Conservation (phyloP, 2,329 filamentous ascomycete genomes). For the Colletotrichum sp. region DNA sequence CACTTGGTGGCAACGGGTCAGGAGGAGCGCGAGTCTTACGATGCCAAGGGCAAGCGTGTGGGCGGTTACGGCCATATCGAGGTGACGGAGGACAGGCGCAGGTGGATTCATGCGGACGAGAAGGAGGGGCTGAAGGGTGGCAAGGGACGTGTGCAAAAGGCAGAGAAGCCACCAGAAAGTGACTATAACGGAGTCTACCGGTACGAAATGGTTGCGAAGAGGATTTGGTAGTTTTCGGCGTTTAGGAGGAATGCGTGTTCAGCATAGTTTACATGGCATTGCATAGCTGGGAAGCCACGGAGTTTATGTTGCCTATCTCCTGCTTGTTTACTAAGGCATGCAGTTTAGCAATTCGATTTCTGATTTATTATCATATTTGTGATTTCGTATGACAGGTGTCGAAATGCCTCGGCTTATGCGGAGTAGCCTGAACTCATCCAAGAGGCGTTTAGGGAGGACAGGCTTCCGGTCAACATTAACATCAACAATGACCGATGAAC, state of each 20-base stretch:
- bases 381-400: background rate
- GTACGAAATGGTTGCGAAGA: conserved; percentile 95
- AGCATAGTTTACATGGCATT: background rate
- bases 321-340: background rate
- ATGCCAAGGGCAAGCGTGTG: conserved; percentile 74
- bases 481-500: background rate
- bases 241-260: background rate
- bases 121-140: conserved; percentile 68
- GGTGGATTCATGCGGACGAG: conserved; percentile 88
- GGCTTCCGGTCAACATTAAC: background rate
- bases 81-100: conserved; percentile 83
- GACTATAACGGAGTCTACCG: conserved; percentile 72
- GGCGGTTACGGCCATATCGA: conserved; percentile 88
- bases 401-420: background rate
- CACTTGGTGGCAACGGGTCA: conserved; percentile 50
- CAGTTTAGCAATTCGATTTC: background rate
- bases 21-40: conserved; percentile 59
- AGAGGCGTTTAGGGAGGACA: background rate
- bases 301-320: background rate
- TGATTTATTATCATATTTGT: background rate
- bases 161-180: conserved; percentile 46
- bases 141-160: conserved; percentile 59
- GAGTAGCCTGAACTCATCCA: background rate
- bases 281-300: background rate
- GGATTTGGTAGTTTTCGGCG: conserved; percentile 76